phyloP scores from a whole-genome alignment of 2,329 filamentous ascomycete genomes.

The Pseudophaeomoniella oleicola region DNA sequence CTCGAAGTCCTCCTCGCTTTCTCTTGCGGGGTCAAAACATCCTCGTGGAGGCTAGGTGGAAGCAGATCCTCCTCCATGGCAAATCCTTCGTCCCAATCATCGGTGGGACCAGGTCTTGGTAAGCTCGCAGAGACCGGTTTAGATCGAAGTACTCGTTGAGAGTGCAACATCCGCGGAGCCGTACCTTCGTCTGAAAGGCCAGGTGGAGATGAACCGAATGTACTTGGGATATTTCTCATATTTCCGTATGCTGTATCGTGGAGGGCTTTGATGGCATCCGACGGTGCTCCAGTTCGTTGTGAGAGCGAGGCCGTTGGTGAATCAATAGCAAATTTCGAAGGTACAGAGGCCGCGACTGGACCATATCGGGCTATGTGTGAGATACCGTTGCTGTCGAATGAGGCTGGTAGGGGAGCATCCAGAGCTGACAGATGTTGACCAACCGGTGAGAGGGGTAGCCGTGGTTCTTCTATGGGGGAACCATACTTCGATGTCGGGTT shows the following conservation, averaged over 20 bases:
- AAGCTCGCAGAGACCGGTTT: slow-evolving; percentile 48
- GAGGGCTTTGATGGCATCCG: slow-evolving; percentile 45
- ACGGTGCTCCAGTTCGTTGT: slow-evolving; percentile 44
- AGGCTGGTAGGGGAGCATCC: slow-evolving; percentile 82
- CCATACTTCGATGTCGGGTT: slow-evolving; percentile 55
- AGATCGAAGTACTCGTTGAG: slow-evolving; percentile 42
- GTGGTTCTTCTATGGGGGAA: slow-evolving; percentile 65
- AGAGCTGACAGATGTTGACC: slow-evolving; percentile 70
- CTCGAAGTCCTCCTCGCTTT: slow-evolving; percentile 44
- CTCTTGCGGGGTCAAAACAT: slow-evolving; percentile 48
- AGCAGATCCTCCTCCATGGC: slow-evolving; percentile 82
- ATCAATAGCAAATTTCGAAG: slow-evolving; percentile 79
- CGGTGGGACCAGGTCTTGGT: slow-evolving; percentile 28
- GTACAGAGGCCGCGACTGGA: slow-evolving; percentile 82
- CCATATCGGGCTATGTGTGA: slow-evolving; percentile 83
- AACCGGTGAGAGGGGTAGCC: slow-evolving; percentile 66
- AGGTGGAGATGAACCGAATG: slow-evolving; percentile 42
- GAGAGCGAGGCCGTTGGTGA: slow-evolving; percentile 48
- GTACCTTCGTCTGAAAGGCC: slow-evolving; percentile 38
- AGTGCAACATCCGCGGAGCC: slow-evolving; percentile 46
- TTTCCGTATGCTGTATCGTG: slow-evolving; percentile 54
- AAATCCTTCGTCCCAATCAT: slow-evolving; percentile 50
- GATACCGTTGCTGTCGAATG: slow-evolving; percentile 90
- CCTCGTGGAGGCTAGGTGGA: slow-evolving; percentile 52
- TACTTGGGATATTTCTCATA: slow-evolving; percentile 50